Evolutionary conservation across 352 stramenopile genomes (phyloP), one percentile per base, ranked within the genome.

Genomic region (Globisporangium alternatum): DNA sequence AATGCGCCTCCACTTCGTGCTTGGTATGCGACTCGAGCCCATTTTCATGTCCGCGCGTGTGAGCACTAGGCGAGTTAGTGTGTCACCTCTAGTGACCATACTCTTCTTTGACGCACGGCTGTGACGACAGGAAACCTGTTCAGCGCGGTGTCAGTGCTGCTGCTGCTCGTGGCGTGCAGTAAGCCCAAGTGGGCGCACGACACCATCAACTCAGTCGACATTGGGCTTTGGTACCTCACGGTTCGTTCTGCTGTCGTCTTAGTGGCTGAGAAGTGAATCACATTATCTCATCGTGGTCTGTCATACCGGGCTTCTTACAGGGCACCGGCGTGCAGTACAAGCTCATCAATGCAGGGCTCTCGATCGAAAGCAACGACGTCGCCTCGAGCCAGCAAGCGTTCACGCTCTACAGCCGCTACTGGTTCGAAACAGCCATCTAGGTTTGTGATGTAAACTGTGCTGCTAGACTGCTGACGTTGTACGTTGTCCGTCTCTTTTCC

Each of bases 291-390:
- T 31, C 45, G 17, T 54, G 37, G 58, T 21, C n/a, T 28, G 25
- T 28, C 25, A 28, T 43, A 17, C 8, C 12, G 37, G 8, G 2
- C 15, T 15, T 43, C 12, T 4, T 37, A 9, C 48, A 91, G 84
- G 83, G 83, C 17, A 85, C 67, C 0, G 85, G 85, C 19, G 81
- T 94, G 54, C 72, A 86, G 55, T 90, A 91, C 78, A 94, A 94
- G 66, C 78, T 94, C 61, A 88, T 90, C 62, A 90, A 91, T 58
- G 83, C 83, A 12, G 83, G 83, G 13, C 56, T 89, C 1, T 62
- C 69, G 7, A 60, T 83, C 22, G 65, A 80, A 12, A 77, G 65
- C 64, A 60, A 49, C 48, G 64, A 80, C 22, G 70, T 78, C 22
- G 65, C 62, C 0, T 66, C 62, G 17, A 53, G 43, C 7, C 58